Evolutionary conservation across 148 eudicot species (phyloP).

Genomic region (Pharnaceum exiguum): DNA sequence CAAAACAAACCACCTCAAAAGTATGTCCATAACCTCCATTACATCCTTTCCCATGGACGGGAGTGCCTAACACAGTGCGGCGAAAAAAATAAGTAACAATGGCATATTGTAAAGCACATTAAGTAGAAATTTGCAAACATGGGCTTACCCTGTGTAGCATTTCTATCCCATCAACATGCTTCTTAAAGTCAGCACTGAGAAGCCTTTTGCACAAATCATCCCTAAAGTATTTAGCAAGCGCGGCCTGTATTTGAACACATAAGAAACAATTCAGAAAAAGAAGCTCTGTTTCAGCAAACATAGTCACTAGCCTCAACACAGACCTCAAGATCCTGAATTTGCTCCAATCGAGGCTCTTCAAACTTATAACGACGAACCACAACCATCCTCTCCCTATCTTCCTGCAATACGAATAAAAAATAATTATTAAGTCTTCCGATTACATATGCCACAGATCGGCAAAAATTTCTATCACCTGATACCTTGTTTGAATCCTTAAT

Average conservation of each 20-base stretch:
- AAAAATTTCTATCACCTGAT: not conserved
- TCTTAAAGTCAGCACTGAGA: slow-evolving; percentile 87
- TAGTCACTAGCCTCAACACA: slow-evolving; percentile 5
- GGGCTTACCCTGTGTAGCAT: slow-evolving; percentile 80
- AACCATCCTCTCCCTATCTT: slow-evolving; percentile 86
- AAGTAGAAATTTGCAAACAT: not conserved
- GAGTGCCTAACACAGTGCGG: slow-evolving; percentile 60
- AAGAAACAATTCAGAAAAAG: not conserved
- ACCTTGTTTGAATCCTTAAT: slow-evolving; percentile 96
- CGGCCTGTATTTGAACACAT: slow-evolving; percentile 64
- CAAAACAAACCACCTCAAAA: slow-evolving; percentile 91
- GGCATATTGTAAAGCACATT: slow-evolving; percentile 8
- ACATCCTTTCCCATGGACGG: slow-evolving; percentile 70
- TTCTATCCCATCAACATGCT: slow-evolving; percentile 96
- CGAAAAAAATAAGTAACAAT: slow-evolving; percentile 13
- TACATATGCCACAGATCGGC: not conserved
- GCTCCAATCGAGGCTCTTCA: slow-evolving; percentile 93
- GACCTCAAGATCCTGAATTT: slow-evolving; percentile 99
- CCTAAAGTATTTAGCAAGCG: slow-evolving; percentile 73
- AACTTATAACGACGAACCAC: slow-evolving; percentile 91
- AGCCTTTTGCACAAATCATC: slow-evolving; percentile 87
- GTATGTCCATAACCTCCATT: slow-evolving; percentile 81
- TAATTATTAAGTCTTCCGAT: not conserved
- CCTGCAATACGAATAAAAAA: slow-evolving; percentile 44
- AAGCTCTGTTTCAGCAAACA: not conserved